Percentiles rank a stretch among this genome's conserved stretches.
phyloP scores from a whole-genome alignment of 2,329 filamentous ascomycete species.

The Aphanocladium album region DNA sequence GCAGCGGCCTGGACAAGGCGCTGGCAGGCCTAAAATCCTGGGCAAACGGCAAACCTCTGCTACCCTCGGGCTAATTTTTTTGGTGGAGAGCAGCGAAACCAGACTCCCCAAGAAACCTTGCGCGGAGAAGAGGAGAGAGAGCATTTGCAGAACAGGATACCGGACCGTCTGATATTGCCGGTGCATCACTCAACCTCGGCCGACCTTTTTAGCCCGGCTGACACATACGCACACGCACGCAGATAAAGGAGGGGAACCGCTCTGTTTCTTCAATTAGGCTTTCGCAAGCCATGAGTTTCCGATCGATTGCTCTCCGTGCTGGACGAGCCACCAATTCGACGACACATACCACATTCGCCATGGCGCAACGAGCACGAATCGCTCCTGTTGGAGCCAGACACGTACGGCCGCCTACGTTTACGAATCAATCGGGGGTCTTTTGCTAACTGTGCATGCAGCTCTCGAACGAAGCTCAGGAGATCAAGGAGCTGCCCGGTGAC shows the following conservation, averaged over 20 bases:
- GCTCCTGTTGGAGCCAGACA: constrained; percentile 43
- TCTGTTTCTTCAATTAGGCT: constrained; percentile 10
- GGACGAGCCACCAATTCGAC: constrained; percentile 44
- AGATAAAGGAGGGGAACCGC: constrained; percentile 1
- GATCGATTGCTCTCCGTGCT: constrained; percentile 49
- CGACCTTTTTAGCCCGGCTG: constrained; percentile 5
- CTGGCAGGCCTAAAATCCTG: not conserved
- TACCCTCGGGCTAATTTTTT: constrained; percentile 25
- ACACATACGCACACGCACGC: constrained; percentile 6
- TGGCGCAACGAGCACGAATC: constrained; percentile 80
- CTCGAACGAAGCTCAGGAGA: constrained; percentile 30
- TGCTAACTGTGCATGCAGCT: too few relatives aligned
- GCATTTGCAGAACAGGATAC: constrained; percentile 2
- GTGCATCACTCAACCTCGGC: constrained; percentile 1
- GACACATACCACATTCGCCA: constrained; percentile 44
- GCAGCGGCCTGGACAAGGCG: too few relatives aligned
- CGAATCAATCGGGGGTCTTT: not conserved
- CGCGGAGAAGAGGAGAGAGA: constrained; percentile 5
- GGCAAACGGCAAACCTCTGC: constrained; percentile 12
- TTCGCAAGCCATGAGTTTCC: constrained; percentile 50
- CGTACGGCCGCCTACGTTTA: constrained; percentile 18
- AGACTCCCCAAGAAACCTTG: not conserved
- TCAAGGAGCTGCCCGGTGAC: constrained; percentile 60
- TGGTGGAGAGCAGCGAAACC: constrained; percentile 17
- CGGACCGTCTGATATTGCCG: constrained; percentile 5